Evolutionary conservation across 2,329 filamentous ascomycete species (phyloP), one percentile per base, ranked within the genome.

Genomic region (Lasiodiplodia theobromae): DNA sequence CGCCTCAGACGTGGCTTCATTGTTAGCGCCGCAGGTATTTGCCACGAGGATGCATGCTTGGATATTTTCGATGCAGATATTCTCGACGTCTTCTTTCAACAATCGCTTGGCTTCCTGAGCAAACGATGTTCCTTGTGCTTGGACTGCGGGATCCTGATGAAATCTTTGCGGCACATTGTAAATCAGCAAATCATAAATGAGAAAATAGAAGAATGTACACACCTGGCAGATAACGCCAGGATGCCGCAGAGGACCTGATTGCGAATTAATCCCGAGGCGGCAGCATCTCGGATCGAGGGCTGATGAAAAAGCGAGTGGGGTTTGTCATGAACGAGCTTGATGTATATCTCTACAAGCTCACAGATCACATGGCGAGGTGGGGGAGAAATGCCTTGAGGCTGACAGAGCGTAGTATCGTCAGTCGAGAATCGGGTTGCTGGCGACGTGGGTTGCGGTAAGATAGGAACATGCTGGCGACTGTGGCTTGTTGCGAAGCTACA

Each of bases 11-110:
- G 73, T 74, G 6, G 77, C 74, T 18, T 82, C 73, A 1, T 77
- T 76, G 18, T 82, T 77, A 4, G 75, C 77, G 52, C 70, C 73
- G 62, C 70, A 73, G 28, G 78, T 75, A 3, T 77, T 77, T 2
- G 78, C 81, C 0, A 83, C 71, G 6, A 83, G 70, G 5, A 83
- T 76, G 52, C 79, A 80, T 5, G 79, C 79, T 70, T 83, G 82
- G 11, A 82, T 73, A 1, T 78, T 82, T 2, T 66, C 73, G 21
- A 82, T 66, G 4, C 77, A 78, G 18, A 82, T 74, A n/a, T 79
- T 73, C 8, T 78, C 77, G 28, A 82, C 69, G 64, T 81, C 71
- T 71, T 62, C 72, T 69, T 67, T 70, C 28, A 63, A 72, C 58
- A 68, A 72, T 73, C 21, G 53, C 57, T 65, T 74, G 68, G 18